Conservation (phyloP, 495 filamentous ascomycete species). For the Haplographium delicatum region DNA sequence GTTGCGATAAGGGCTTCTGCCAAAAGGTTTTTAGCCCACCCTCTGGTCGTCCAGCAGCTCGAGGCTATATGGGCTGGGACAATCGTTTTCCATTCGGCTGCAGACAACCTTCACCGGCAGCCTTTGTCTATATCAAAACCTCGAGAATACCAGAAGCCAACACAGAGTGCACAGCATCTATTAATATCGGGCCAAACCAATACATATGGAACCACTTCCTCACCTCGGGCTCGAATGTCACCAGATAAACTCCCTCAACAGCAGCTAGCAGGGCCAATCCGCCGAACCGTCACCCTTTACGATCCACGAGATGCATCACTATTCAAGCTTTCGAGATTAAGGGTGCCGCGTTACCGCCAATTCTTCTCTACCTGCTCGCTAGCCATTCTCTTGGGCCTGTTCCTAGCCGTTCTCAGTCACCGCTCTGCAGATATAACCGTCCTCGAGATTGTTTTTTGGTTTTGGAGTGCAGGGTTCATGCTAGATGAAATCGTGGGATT, state of each 20-base stretch:
- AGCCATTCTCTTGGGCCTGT: constrained; percentile 74
- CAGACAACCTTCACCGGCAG: constrained; percentile 71
- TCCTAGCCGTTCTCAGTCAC: constrained; percentile 66
- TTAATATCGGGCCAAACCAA: constrained; percentile 7
- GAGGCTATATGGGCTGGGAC: constrained; percentile 95
- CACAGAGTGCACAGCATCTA: constrained; percentile 16
- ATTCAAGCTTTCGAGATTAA: constrained; percentile 83
- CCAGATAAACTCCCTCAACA: constrained; percentile 34
- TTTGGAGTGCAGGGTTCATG: constrained; percentile 96
- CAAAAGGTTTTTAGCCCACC: constrained; percentile 85
- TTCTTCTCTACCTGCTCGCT: constrained; percentile 82
- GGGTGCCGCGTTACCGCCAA: constrained; percentile 86
- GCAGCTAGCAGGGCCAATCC: constrained; percentile 30
- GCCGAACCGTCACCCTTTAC: constrained; percentile 81
- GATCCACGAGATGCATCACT: constrained; percentile 82
- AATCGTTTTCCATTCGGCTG: constrained; percentile 80
- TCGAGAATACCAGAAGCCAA: constrained; percentile 15
- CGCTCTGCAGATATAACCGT: constrained; percentile 70
- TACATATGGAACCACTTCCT: constrained; percentile 24
- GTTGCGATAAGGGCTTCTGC: constrained; percentile 85
- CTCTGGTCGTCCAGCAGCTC: constrained; percentile 83
- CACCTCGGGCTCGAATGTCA: background rate
- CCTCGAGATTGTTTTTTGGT: constrained; percentile 85
- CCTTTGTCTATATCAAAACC: constrained; percentile 6
- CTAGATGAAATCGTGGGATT: constrained; percentile 91